A percentile compares a stretch with the other conserved stretches of the same genome.
phyloP scores from a whole-genome alignment of 176 grass and related monocot genomes.

The Metroxylon sagu region DNA sequence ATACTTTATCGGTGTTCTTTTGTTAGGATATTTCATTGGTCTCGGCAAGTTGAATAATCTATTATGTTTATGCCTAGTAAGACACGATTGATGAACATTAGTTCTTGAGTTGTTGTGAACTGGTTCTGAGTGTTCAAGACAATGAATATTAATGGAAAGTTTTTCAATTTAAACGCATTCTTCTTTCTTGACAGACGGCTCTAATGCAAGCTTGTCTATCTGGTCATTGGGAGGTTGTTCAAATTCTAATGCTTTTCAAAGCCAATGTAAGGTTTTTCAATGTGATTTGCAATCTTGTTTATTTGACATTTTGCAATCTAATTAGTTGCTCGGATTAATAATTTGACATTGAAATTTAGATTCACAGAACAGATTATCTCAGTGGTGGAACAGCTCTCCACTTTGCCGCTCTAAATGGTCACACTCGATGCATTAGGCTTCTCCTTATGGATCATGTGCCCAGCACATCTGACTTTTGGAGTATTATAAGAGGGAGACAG shows the following conservation, averaged over 20 bases:
- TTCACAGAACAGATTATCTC: constrained; percentile 81
- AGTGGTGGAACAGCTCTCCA: constrained; percentile 87
- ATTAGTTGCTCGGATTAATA: not conserved
- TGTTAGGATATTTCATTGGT: not conserved
- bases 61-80: no score
- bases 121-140: no score
- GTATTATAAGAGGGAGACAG: constrained; percentile 37
- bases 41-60: not conserved
- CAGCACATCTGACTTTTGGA: constrained; percentile 77
- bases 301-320: not conserved
- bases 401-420: constrained; percentile 90
- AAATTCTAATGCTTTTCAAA: constrained; percentile 94
- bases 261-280: constrained; percentile 64
- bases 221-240: constrained; percentile 97
- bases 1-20: not conserved
- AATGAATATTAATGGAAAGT: not conserved
- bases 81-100: not conserved
- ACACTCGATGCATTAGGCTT: constrained; percentile 70
- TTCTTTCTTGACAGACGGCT: constrained; percentile 57
- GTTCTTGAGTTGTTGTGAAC: not conserved
- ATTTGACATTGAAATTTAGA: constrained; percentile 32
- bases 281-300: constrained; percentile 1
- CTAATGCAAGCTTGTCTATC: constrained; percentile 96
- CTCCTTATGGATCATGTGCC: constrained; percentile 77
- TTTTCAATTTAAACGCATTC: not conserved